Evolutionary conservation across 768 basidiomycete genomes (phyloP).

Genomic region (Termitomyces sp.): DNA sequence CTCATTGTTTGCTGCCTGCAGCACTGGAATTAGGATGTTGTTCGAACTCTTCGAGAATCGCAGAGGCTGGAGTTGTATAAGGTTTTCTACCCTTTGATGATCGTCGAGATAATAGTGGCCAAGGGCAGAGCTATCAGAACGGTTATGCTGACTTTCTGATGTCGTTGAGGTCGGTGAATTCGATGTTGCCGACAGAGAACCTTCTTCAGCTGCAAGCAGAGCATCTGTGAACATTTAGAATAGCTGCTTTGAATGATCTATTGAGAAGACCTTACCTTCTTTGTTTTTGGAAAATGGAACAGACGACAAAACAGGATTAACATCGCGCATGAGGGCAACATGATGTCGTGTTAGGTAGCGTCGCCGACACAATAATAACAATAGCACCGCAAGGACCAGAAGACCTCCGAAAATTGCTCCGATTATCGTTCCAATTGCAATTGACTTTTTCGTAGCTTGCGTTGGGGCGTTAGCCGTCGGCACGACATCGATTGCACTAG

Average conservation of each 20-base stretch:
- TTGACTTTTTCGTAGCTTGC: neutral
- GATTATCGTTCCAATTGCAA: slow-evolving; percentile 1
- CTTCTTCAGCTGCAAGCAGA: neutral
- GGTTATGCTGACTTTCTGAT: neutral
- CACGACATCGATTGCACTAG: neutral
- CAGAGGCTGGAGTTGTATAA: neutral
- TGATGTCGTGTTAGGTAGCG: neutral
- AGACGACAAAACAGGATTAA: neutral
- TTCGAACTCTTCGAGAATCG: neutral
- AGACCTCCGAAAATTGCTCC: slow-evolving; percentile 4
- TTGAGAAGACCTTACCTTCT: neutral
- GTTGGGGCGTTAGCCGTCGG: neutral
- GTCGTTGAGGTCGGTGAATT: neutral
- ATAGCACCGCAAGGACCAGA: neutral
- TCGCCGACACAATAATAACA: slow-evolving; percentile 2
- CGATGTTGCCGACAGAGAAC: neutral
- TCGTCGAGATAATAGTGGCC: neutral
- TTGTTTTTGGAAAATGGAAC: neutral
- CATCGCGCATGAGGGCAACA: neutral
- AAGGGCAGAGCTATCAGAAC: neutral
- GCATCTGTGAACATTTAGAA: neutral
- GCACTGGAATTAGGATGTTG: neutral
- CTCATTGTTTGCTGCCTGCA: neutral
- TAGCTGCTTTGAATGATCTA: too few relatives aligned
- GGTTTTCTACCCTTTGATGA: neutral